These are phyloP conservation scores for Fragilaria crotonensis DNA, from an alignment of 108 stramenopile species.

Conservation along the genomic window DNA sequence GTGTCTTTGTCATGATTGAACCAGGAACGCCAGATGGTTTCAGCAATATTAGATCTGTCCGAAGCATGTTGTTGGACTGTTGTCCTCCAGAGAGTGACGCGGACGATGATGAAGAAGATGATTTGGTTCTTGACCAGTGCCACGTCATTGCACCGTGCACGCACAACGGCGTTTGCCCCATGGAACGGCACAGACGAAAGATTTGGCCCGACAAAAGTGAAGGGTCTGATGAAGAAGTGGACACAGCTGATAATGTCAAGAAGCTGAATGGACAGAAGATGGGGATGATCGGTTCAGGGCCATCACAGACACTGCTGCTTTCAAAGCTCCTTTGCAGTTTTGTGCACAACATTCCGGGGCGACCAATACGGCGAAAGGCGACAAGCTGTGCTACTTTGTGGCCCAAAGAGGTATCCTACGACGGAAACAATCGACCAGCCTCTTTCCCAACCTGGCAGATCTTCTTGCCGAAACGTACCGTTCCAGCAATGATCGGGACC, in stretches of 20 bases:
- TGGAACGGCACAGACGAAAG: conserved; percentile 48
- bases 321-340: conserved; percentile 58
- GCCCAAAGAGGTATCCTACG: conserved; percentile 49
- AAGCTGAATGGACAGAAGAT: conserved; percentile 22
- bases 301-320: conserved; percentile 47
- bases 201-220: conserved; percentile 25
- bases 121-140: conserved; percentile 31
- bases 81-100: conserved; percentile 38
- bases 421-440: not conserved
- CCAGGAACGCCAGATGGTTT: conserved; percentile 87
- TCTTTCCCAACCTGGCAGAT: conserved; percentile 31
- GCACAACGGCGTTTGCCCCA: conserved; percentile 71
- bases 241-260: conserved; percentile 3
- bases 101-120: conserved; percentile 11
- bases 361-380: conserved; percentile 34
- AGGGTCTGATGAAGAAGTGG: conserved; percentile 14
- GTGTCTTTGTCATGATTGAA: conserved; percentile 73
- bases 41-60: conserved; percentile 50
- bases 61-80: conserved; percentile 77
- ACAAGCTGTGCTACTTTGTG: conserved; percentile 81
- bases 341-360: conserved; percentile 76
- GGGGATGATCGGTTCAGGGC: conserved; percentile 24
- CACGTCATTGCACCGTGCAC: conserved; percentile 83
- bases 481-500: conserved; percentile 13
- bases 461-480: conserved; percentile 37